phyloP scores from a whole-genome alignment of 257 asterid species.

The Perilla frutescens region DNA sequence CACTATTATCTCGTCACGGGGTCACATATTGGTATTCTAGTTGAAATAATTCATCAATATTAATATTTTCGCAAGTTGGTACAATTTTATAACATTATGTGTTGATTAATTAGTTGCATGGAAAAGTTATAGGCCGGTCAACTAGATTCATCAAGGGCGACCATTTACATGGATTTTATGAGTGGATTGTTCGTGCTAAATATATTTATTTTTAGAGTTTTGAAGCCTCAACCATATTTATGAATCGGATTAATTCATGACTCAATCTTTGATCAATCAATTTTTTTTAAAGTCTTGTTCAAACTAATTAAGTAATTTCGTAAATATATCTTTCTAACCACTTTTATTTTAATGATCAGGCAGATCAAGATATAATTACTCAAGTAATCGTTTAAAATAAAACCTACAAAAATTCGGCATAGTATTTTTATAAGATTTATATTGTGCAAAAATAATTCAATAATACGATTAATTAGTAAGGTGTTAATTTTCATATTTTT shows the following conservation, averaged over 20 bases:
- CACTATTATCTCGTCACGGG: slow-evolving; percentile 28
- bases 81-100: background rate
- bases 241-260: background rate
- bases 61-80: background rate
- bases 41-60: slow-evolving; percentile 3
- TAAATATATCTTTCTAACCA: too few species aligned
- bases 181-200: background rate
- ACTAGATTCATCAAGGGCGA: background rate
- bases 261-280: background rate
- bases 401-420: too few species aligned
- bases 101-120: background rate
- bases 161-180: background rate
- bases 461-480: too few species aligned
- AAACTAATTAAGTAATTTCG: too few species aligned
- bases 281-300: too few species aligned
- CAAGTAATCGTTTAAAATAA: too few species aligned
- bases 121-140: slow-evolving; percentile 10
- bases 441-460: too few species aligned
- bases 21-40: background rate
- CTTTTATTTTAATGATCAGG: too few species aligned
- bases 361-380: too few species aligned
- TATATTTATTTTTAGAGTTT: background rate
- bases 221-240: too few species aligned
- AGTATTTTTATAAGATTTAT: too few species aligned
- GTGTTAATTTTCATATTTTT: too few species aligned